Evolutionary conservation across 441 rosid species (phyloP).

Genomic region (Gossypium armourianum): DNA sequence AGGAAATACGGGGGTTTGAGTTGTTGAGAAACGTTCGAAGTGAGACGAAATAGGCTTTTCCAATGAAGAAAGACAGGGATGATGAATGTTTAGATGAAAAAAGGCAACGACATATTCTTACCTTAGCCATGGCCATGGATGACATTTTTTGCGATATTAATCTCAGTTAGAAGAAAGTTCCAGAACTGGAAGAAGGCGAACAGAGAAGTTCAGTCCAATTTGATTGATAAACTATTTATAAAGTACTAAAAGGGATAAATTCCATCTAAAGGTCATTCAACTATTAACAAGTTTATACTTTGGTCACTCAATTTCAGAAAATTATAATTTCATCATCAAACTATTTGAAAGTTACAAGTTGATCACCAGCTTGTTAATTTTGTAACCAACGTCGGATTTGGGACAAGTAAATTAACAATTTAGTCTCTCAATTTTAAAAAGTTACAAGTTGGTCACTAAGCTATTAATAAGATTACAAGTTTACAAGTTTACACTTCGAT

Average conservation of each 20-base stretch:
- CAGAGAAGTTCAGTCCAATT: background rate
- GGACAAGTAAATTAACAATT: too few relatives aligned
- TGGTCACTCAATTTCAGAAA: too few relatives aligned
- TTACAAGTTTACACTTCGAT: too few relatives aligned
- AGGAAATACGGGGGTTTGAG: background rate
- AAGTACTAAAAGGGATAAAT: background rate
- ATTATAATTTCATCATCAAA: too few relatives aligned
- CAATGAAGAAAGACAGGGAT: background rate
- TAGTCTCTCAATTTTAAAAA: too few relatives aligned
- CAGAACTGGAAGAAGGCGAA: background rate
- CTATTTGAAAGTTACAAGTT: too few relatives aligned
- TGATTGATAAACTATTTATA: background rate
- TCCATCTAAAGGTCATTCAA: too few relatives aligned
- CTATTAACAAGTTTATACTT: too few relatives aligned
- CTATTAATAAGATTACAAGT: too few relatives aligned
- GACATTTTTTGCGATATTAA: background rate
- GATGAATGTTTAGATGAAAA: background rate
- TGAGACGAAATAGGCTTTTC: background rate
- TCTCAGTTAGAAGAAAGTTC: background rate
- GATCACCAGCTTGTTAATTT: too few relatives aligned
- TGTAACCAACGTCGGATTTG: too few relatives aligned
- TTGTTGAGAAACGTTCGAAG: background rate
- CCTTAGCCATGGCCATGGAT: conserved; percentile 4
- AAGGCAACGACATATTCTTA: background rate
- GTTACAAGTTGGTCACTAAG: too few relatives aligned